Conservation (phyloP, 176 grass and related monocot genomes). For the Canna indica region DNA sequence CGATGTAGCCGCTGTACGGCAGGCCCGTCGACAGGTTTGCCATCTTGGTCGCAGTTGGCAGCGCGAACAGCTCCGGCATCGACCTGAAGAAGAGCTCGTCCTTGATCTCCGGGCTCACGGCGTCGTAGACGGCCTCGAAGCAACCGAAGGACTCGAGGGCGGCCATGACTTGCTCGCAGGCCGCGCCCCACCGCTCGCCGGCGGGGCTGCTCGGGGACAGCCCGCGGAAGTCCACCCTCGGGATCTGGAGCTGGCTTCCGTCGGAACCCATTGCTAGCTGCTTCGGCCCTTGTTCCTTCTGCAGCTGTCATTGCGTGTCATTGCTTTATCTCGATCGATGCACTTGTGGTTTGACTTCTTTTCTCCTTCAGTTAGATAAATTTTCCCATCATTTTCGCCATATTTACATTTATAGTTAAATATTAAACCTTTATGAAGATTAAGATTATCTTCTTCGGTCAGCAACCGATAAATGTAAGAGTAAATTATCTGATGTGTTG, state of each 20-base stretch:
- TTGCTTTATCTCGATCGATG: no score
- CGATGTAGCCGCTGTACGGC: constrained; percentile 30
- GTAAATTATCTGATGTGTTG: no score
- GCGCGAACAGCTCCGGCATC: constrained; percentile 36
- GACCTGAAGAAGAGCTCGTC: constrained; percentile 23
- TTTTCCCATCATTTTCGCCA: no score
- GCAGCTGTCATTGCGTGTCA: no score
- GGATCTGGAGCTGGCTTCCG: constrained; percentile 8
- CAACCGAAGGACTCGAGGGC: constrained; percentile 38
- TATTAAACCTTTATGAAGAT: no score
- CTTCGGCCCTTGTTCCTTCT: no score
- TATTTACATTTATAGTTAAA: no score
- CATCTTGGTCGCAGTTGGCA: constrained; percentile 34
- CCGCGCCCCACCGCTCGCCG: constrained; percentile 20
- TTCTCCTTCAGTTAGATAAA: no score
- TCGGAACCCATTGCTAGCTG: neutral
- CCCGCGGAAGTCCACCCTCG: constrained; percentile 24
- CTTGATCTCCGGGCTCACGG: constrained; percentile 21
- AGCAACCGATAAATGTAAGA: no score
- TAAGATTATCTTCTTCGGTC: no score
- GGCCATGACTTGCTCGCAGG: constrained; percentile 23
- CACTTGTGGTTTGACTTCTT: no score
- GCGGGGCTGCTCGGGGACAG: constrained; percentile 17
- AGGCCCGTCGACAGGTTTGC: neutral
- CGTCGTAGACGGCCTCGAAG: constrained; percentile 28